Evolutionary conservation across 371 early-diverging fungal genomes (phyloP).

Genomic region (Mortierella sp.): DNA sequence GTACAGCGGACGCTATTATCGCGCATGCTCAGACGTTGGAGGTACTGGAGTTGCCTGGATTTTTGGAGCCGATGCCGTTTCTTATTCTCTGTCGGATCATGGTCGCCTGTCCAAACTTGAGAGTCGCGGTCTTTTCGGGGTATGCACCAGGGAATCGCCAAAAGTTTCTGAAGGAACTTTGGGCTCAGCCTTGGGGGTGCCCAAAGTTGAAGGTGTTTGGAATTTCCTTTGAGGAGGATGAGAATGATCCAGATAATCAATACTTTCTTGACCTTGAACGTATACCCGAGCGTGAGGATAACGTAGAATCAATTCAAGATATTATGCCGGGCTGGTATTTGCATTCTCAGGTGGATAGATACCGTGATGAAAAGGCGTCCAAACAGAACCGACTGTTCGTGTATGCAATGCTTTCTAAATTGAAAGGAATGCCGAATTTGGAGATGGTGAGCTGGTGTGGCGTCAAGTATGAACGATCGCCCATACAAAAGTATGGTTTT

Average conservation of each 20-base stretch:
- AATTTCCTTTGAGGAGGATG: too few relatives aligned
- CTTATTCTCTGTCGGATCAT: background rate
- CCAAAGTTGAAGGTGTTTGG: too few relatives aligned
- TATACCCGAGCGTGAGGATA: too few relatives aligned
- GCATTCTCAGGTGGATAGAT: background rate
- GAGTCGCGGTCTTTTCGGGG: too few relatives aligned
- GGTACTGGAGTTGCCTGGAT: background rate
- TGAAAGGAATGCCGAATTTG: background rate
- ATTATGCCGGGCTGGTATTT: background rate
- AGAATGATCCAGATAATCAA: too few relatives aligned
- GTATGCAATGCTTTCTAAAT: background rate
- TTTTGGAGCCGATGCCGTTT: too few relatives aligned
- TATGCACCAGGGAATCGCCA: too few relatives aligned
- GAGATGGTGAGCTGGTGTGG: background rate
- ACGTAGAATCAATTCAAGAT: background rate
- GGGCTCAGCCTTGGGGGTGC: too few relatives aligned
- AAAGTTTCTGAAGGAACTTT: too few relatives aligned
- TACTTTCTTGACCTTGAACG: too few relatives aligned
- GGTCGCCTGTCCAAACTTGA: background rate
- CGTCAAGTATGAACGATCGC: background rate
- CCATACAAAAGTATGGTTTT: background rate
- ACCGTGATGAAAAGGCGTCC: background rate
- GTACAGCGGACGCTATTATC: background rate
- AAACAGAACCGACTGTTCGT: background rate
- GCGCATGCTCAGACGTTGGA: background rate